Percentiles rank a stretch among this genome's conserved stretches.
Conservation (phyloP, 768 basidiomycete species). For the Macrolepiota dolichaula region DNA sequence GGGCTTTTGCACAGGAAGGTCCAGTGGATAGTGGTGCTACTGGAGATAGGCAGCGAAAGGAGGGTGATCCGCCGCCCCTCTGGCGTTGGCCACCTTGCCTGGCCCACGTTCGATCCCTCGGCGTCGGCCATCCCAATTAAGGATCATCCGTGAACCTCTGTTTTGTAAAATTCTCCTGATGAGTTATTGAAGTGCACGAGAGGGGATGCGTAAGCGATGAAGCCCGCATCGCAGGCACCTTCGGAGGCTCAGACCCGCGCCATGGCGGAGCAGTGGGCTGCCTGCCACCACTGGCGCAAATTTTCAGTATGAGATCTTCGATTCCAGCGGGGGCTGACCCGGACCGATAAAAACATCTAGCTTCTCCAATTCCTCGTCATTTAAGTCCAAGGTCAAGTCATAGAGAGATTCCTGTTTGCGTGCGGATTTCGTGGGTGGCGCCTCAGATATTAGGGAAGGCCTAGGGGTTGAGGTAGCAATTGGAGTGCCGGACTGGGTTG, state of each 20-base stretch:
- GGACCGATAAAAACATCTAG: conserved; percentile 61
- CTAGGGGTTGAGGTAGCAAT: conserved; percentile 10
- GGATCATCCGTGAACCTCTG: conserved; percentile 73
- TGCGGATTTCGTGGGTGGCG: conserved; percentile 13
- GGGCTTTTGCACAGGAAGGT: too few relatives aligned
- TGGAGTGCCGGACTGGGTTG: conserved; percentile 11
- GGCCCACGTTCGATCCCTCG: too few relatives aligned
- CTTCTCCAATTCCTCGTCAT: conserved; percentile 49
- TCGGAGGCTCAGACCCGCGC: background rate
- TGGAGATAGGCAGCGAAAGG: too few relatives aligned
- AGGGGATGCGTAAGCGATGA: conserved; percentile 54
- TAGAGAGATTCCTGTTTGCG: conserved; percentile 40
- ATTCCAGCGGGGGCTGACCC: conserved; percentile 36
- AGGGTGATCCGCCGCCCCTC: too few relatives aligned
- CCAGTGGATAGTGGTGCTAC: too few relatives aligned
- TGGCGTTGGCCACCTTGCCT: too few relatives aligned
- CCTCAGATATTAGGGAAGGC: conserved; percentile 16
- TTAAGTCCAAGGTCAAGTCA: conserved; percentile 55
- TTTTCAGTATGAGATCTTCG: background rate
- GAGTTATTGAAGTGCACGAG: background rate
- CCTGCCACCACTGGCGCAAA: conserved; percentile 47
- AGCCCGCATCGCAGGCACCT: conserved; percentile 73
- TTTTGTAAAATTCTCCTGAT: background rate
- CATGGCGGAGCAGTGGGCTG: background rate
- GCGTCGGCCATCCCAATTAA: too few relatives aligned